Percentiles rank a stretch among this genome's conserved stretches.
These are phyloP conservation scores for Tetragonia tetragonoides DNA, from an alignment of 148 eudicot genomes.

Conservation along the genomic window DNA sequence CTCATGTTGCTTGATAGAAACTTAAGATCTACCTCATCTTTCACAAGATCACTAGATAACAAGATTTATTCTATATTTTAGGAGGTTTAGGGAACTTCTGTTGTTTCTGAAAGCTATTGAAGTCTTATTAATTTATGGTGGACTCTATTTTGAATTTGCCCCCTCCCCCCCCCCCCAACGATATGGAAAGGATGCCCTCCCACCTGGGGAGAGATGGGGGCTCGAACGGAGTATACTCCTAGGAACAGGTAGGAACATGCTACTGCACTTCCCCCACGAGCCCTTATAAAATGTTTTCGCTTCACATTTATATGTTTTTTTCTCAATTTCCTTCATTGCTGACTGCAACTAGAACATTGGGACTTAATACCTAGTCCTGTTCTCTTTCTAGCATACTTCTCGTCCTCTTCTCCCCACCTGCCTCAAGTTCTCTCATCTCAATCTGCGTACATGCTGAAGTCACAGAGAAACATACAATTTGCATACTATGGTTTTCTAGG, in stretches of 20 bases:
- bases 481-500: neutral
- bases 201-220: neutral
- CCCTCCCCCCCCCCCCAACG: neutral
- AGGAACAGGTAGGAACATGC: no score
- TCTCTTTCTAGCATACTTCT: neutral
- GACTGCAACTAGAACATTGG: neutral
- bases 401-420: neutral
- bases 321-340: neutral
- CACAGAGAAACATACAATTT: neutral
- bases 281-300: neutral
- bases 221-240: no score
- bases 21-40: neutral
- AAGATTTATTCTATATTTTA: neutral
- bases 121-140: neutral
- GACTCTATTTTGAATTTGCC: neutral
- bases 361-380: neutral
- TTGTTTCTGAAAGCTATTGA: neutral
- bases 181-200: no score
- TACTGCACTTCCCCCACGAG: no score
- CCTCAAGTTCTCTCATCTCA: neutral
- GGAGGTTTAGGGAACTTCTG: neutral
- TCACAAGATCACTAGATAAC: neutral
- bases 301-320: neutral
- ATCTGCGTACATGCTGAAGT: neutral
- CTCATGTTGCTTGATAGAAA: conserved; percentile 13